A percentile compares a stretch with the other conserved stretches of the same genome.
These are phyloP conservation scores for Naganishia albida DNA, from an alignment of 1,284 basidiomycete genomes.

Conservation along the genomic window DNA sequence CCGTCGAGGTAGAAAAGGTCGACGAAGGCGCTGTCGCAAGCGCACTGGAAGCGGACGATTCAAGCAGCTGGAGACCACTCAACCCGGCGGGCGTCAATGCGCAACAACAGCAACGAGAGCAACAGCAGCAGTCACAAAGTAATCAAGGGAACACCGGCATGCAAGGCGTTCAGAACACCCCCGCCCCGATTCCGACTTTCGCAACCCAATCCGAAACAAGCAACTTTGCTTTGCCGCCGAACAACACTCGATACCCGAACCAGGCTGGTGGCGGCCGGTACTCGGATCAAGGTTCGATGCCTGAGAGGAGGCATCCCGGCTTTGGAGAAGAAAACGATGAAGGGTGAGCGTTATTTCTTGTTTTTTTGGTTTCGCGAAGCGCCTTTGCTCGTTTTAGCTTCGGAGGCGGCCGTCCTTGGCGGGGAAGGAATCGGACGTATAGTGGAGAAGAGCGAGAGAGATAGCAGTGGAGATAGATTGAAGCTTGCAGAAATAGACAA, in stretches of 20 bases:
- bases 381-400: not conserved
- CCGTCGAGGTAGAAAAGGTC: constrained; percentile 22
- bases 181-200: constrained; percentile 21
- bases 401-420: not conserved
- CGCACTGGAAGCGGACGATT: constrained; percentile 28
- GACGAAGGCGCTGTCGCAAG: constrained; percentile 33
- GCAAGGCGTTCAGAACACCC: not conserved
- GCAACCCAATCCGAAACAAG: constrained; percentile 12
- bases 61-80: constrained; percentile 17
- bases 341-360: constrained; percentile 25
- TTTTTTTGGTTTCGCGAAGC: not conserved
- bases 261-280: constrained; percentile 23
- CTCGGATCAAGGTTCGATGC: constrained; percentile 15
- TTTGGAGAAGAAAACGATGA: constrained; percentile 23
- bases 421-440: no score
- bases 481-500: no score
- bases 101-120: constrained; percentile 31
- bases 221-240: constrained; percentile 23
- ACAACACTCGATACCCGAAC: constrained; percentile 21
- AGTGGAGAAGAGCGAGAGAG: not conserved
- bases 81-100: not conserved
- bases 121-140: constrained; percentile 26
- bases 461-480: no score
- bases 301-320: constrained; percentile 13
- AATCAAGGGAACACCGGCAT: not conserved